phyloP scores from a whole-genome alignment of 768 basidiomycete genomes.

The Macrolepiota fuliginosa region DNA sequence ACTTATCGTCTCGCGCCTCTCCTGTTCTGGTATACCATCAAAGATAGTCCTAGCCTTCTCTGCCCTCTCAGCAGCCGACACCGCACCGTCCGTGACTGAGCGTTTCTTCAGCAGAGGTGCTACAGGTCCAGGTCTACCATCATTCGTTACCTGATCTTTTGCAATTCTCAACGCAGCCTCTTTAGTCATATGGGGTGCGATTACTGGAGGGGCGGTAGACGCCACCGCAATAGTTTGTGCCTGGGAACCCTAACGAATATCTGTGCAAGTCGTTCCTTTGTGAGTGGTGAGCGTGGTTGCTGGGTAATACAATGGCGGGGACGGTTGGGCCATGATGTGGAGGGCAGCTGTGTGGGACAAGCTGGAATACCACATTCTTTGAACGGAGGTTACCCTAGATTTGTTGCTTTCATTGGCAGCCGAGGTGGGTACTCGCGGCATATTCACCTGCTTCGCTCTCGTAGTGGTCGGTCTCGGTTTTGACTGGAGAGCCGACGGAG shows the following conservation, averaged over 20 bases:
- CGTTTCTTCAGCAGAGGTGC: slow-evolving; percentile 35
- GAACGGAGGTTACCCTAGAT: slow-evolving; percentile 50
- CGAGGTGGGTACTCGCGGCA: slow-evolving; percentile 42
- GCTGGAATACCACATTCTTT: slow-evolving; percentile 75
- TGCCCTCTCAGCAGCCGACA: slow-evolving; percentile 10
- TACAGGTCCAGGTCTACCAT: background rate
- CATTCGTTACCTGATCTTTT: too few relatives aligned
- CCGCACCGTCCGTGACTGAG: slow-evolving; percentile 28
- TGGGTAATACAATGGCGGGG: slow-evolving; percentile 37
- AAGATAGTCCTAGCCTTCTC: slow-evolving; percentile 48
- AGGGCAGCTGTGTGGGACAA: slow-evolving; percentile 73
- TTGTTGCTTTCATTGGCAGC: slow-evolving; percentile 38
- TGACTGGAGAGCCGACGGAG: slow-evolving; percentile 55
- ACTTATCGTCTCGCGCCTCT: slow-evolving; percentile 69
- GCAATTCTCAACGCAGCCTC: slow-evolving; percentile 15
- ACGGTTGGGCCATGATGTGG: slow-evolving; percentile 51
- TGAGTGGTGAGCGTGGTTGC: slow-evolving; percentile 48
- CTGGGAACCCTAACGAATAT: slow-evolving; percentile 79
- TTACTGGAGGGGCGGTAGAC: too few relatives aligned
- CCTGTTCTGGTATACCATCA: slow-evolving; percentile 83
- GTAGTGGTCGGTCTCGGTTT: slow-evolving; percentile 26
- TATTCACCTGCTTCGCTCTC: slow-evolving; percentile 34
- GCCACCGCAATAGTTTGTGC: slow-evolving; percentile 75
- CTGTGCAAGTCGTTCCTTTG: slow-evolving; percentile 70
- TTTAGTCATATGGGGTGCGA: slow-evolving; percentile 72